A percentile compares a stretch with the other conserved stretches of the same genome.
Conservation (phyloP, 2,329 filamentous ascomycete species). For the Stagonosporopsis vannaccii region DNA sequence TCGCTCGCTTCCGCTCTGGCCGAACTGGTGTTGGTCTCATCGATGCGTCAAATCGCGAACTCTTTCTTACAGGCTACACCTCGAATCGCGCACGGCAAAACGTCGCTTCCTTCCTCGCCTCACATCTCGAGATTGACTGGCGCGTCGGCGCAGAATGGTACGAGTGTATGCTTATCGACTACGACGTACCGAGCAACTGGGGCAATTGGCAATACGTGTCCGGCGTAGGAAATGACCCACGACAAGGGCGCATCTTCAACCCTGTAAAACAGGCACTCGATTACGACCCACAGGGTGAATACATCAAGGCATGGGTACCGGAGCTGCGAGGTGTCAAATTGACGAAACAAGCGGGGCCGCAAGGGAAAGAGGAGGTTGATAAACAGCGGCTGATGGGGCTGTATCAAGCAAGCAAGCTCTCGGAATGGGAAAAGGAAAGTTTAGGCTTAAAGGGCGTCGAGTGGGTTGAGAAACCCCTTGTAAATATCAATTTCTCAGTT, state of each 20-base stretch:
- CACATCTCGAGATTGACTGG: conserved; percentile 80
- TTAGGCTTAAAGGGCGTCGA: conserved; percentile 64
- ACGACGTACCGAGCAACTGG: conserved; percentile 80
- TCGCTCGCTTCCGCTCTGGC: conserved; percentile 67
- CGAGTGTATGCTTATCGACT: conserved; percentile 76
- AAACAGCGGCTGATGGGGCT: conserved; percentile 61
- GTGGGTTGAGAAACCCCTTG: conserved; percentile 70
- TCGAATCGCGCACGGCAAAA: conserved; percentile 80
- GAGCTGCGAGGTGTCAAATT: conserved; percentile 65
- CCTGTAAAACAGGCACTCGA: conserved; percentile 81
- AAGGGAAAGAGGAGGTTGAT: conserved; percentile 39
- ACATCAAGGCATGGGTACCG: conserved; percentile 75
- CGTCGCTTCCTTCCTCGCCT: conserved; percentile 75
- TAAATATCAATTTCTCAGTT: conserved; percentile 46
- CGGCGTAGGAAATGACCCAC: conserved; percentile 80
- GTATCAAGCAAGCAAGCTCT: conserved; percentile 75
- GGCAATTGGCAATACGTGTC: conserved; percentile 84
- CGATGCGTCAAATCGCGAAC: conserved; percentile 77
- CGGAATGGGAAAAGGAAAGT: conserved; percentile 63
- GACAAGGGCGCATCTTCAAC: conserved; percentile 78
- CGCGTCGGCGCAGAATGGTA: conserved; percentile 84
- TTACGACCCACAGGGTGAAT: conserved; percentile 74
- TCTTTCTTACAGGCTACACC: conserved; percentile 78
- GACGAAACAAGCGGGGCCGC: conserved; percentile 24
- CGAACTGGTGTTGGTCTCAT: conserved; percentile 79